These are phyloP conservation scores for Trichophyton verrucosum DNA, from an alignment of 2,329 filamentous ascomycete genomes.

Conservation along the genomic window DNA sequence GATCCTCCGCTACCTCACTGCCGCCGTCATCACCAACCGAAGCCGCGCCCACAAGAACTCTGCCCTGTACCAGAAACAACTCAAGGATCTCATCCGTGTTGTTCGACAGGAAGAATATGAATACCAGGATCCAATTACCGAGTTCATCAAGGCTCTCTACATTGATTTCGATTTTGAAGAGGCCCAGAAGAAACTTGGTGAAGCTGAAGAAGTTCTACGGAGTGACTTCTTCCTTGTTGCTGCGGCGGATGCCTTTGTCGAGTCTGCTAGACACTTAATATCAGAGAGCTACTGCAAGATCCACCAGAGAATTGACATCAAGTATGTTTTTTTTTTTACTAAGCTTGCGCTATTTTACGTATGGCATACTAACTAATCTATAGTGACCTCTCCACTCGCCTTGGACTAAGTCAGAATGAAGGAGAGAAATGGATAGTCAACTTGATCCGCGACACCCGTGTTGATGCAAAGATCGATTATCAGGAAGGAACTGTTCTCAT, in stretches of 20 bases:
- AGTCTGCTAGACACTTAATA: slow-evolving; percentile 88
- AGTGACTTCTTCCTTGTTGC: slow-evolving; percentile 90
- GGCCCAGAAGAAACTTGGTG: slow-evolving; percentile 73
- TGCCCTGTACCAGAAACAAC: slow-evolving; percentile 85
- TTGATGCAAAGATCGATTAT: slow-evolving; percentile 99
- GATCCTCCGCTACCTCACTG: slow-evolving; percentile 87
- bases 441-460: slow-evolving; percentile 89
- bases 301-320: slow-evolving; percentile 95
- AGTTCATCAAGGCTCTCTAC: slow-evolving; percentile 92
- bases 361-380: neutral
- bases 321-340: slow-evolving; percentile 37
- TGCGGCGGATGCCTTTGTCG: slow-evolving; percentile 77
- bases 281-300: slow-evolving; percentile 99
- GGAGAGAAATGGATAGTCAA: slow-evolving; percentile 99
- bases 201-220: slow-evolving; percentile 82
- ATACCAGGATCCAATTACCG: slow-evolving; percentile 89
- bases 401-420: slow-evolving; percentile 84
- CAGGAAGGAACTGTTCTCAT: slow-evolving; percentile 97
- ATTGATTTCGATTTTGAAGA: slow-evolving; percentile 96
- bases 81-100: slow-evolving; percentile 93
- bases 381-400: slow-evolving; percentile 75
- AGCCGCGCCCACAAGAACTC: slow-evolving; percentile 65
- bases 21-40: slow-evolving; percentile 88
- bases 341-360: neutral
- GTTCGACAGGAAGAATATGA: slow-evolving; percentile 96